Conservation (phyloP, 495 filamentous ascomycete genomes). For the Thermothielavioides terrestris region DNA sequence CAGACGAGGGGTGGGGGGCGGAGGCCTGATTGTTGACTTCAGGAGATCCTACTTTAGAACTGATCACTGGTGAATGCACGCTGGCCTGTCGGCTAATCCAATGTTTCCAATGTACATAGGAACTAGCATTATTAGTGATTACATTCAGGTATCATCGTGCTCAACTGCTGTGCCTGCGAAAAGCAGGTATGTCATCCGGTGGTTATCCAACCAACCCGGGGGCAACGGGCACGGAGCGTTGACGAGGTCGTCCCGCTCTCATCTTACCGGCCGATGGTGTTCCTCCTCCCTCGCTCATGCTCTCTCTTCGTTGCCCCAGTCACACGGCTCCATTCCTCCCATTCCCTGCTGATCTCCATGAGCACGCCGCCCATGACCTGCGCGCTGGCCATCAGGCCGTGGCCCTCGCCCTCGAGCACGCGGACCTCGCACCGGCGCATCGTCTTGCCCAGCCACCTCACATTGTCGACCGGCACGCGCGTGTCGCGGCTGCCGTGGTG, state of each 20-base stretch:
- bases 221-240: neutral
- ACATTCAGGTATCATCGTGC: too few species aligned
- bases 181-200: too few species aligned
- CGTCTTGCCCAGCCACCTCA: conserved; percentile 85
- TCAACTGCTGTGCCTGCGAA: too few species aligned
- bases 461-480: conserved; percentile 89
- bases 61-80: too few species aligned
- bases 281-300: conserved; percentile 16
- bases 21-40: too few species aligned
- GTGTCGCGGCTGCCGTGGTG: conserved; percentile 90
- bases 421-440: conserved; percentile 91
- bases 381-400: conserved; percentile 94
- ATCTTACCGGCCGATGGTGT: conserved; percentile 21
- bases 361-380: conserved; percentile 85
- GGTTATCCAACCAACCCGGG: neutral
- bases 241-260: conserved; percentile 1
- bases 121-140: too few species aligned
- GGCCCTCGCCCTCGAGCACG: conserved; percentile 84
- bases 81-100: too few species aligned
- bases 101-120: too few species aligned
- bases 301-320: conserved; percentile 25
- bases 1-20: too few species aligned
- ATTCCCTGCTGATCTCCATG: conserved; percentile 88
- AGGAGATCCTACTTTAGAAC: too few species aligned
- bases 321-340: conserved; percentile 76